These are phyloP conservation scores for Xylaria sp. DNA, from an alignment of 2,329 filamentous ascomycete genomes.

Conservation along the genomic window DNA sequence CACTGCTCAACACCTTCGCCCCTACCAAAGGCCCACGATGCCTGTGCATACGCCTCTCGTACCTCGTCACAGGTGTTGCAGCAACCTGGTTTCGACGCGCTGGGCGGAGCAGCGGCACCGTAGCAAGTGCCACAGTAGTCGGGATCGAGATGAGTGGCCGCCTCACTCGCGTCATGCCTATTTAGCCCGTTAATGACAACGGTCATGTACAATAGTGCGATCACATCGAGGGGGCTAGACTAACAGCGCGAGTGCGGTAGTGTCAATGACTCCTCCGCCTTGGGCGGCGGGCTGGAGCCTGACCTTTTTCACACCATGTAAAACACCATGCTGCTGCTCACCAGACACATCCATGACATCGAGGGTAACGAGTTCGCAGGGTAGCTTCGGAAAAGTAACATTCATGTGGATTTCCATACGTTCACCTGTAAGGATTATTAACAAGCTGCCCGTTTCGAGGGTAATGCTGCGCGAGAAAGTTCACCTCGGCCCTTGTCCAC, in stretches of 20 bases:
- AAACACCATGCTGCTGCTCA: slow-evolving; percentile 93
- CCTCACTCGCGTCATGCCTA: slow-evolving; percentile 74
- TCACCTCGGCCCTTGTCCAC: slow-evolving; percentile 95
- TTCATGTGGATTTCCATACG: slow-evolving; percentile 99
- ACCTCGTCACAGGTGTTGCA: slow-evolving; percentile 98
- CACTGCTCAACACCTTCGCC: slow-evolving; percentile 96
- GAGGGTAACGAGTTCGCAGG: slow-evolving; percentile 93
- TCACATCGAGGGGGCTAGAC: slow-evolving; percentile 43
- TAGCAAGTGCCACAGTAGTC: slow-evolving; percentile 95
- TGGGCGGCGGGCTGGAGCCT: slow-evolving; percentile 77
- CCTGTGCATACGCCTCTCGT: slow-evolving; percentile 87
- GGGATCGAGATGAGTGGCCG: slow-evolving; percentile 83
- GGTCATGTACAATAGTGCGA: not conserved
- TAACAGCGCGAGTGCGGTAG: slow-evolving; percentile 73
- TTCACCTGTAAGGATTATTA: slow-evolving; percentile 66
- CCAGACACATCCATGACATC: slow-evolving; percentile 99
- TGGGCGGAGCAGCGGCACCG: slow-evolving; percentile 78
- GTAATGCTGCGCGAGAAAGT: slow-evolving; percentile 34
- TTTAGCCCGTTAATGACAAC: slow-evolving; percentile 24
- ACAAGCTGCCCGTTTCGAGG: not conserved
- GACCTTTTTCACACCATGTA: slow-evolving; percentile 92
- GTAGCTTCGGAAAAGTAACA: slow-evolving; percentile 91
- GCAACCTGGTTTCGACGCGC: slow-evolving; percentile 83
- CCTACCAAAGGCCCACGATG: slow-evolving; percentile 92
- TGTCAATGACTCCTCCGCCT: slow-evolving; percentile 79